Conservation (phyloP, 768 basidiomycete genomes). For the Hypholoma sublateritium region DNA sequence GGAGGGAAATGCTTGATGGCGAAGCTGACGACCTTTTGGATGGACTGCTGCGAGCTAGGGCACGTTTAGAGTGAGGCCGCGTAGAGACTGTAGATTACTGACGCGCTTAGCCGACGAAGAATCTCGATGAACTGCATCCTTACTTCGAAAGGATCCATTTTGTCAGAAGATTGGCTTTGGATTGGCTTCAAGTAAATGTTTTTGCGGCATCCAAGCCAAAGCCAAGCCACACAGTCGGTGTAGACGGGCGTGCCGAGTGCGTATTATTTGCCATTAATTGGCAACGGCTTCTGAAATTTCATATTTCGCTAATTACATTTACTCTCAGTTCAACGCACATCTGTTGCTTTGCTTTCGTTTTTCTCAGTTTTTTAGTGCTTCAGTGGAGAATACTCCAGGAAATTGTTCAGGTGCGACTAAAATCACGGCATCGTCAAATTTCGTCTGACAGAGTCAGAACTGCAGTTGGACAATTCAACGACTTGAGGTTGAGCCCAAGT, state of each 20-base stretch:
- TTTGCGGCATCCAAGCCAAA: too few species aligned
- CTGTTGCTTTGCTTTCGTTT: neutral
- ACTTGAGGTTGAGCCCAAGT: constrained; percentile 4
- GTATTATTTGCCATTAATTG: constrained; percentile 5
- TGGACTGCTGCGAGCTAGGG: constrained; percentile 78
- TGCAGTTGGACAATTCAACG: neutral
- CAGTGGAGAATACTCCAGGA: neutral
- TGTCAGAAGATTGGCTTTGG: neutral
- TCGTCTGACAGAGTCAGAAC: neutral
- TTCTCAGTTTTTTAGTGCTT: neutral
- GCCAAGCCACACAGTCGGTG: too few species aligned
- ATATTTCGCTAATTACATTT: neutral
- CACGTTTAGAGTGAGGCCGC: constrained; percentile 15
- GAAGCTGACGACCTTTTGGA: constrained; percentile 83
- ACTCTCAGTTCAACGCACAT: neutral
- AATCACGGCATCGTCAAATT: neutral
- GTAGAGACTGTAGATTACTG: constrained; percentile 18
- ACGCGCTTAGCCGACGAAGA: constrained; percentile 35
- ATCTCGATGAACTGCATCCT: constrained; percentile 37
- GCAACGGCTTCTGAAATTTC: constrained; percentile 9
- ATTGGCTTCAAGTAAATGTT: too few species aligned
- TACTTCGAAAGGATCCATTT: constrained; percentile 41
- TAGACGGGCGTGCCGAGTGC: too few species aligned
- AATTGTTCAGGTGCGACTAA: neutral
- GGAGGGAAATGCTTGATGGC: constrained; percentile 82